Evolutionary conservation across 805 yeast genomes (phyloP).

Genomic region (Saccharomycopsis synnaedendra): DNA sequence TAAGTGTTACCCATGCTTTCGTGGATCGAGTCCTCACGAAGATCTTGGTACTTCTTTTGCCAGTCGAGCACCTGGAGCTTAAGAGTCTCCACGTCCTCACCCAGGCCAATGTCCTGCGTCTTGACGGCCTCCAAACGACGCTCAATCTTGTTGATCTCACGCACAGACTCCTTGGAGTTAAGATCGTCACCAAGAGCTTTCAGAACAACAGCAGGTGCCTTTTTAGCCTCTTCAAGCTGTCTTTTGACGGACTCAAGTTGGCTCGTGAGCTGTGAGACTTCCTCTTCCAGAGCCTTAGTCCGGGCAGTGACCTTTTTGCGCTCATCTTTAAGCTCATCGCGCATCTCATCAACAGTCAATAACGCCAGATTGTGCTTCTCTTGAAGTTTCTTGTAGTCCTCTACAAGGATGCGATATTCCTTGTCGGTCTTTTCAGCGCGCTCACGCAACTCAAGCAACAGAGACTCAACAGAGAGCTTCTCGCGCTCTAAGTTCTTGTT

Average conservation of each 20-base stretch:
- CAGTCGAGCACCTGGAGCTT: constrained; percentile 32
- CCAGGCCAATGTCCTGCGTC: constrained; percentile 8
- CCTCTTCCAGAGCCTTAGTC: constrained; percentile 5
- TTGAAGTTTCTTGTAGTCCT: constrained; percentile 14
- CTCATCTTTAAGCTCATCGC: constrained; percentile 7
- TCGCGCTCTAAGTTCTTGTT: constrained; percentile 13
- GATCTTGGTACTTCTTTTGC: constrained; percentile 40
- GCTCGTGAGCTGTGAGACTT: constrained; percentile 2
- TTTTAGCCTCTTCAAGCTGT: constrained; percentile 5
- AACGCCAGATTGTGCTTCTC: constrained; percentile 13
- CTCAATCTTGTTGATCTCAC: constrained; percentile 7
- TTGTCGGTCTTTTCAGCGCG: constrained; percentile 7
- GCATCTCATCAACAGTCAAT: constrained; percentile 10
- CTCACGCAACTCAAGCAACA: constrained; percentile 7
- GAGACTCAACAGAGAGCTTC: constrained; percentile 5
- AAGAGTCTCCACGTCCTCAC: constrained; percentile 21
- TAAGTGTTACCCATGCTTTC: constrained; percentile 12
- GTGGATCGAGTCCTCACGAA: constrained; percentile 27
- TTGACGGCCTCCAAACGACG: constrained; percentile 6
- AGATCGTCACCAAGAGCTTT: constrained; percentile 6
- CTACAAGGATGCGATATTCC: constrained; percentile 12
- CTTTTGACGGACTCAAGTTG: constrained; percentile 7
- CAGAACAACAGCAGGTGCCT: neutral
- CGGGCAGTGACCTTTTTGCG: constrained; percentile 2
- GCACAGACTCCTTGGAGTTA: constrained; percentile 1